Conservation (phyloP, 495 filamentous ascomycete genomes). For the Hypomontagnella monticulosa region DNA sequence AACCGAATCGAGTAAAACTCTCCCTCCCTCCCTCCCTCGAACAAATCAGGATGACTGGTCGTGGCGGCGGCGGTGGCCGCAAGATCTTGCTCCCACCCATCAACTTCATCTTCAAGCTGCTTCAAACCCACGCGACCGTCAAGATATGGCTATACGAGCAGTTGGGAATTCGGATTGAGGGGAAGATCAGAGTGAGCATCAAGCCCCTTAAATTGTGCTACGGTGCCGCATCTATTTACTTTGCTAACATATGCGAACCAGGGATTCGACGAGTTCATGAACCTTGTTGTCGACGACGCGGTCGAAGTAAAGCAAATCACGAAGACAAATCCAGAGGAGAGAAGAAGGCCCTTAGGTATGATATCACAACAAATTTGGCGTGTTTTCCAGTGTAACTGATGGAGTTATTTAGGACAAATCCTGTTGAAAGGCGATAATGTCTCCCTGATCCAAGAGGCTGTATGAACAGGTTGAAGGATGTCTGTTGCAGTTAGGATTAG, state of each 20-base stretch:
- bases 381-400: constrained; percentile 40
- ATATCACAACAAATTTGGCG: constrained; percentile 4
- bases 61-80: constrained; percentile 79
- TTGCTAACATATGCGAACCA: constrained; percentile 47
- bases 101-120: constrained; percentile 97
- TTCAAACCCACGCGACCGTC: constrained; percentile 82
- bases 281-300: constrained; percentile 94
- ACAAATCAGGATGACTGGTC: constrained; percentile 73
- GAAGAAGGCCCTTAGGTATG: constrained; percentile 81
- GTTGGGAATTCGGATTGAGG: constrained; percentile 89
- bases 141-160: constrained; percentile 98
- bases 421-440: constrained; percentile 98
- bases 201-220: not conserved
- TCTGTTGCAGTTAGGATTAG: constrained; percentile 5
- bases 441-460: constrained; percentile 78
- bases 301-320: constrained; percentile 88
- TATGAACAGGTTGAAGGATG: constrained; percentile 34
- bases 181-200: constrained; percentile 82
- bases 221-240: constrained; percentile 1
- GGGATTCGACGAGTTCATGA: constrained; percentile 99
- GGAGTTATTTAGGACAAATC: constrained; percentile 78
- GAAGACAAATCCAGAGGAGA: constrained; percentile 79
- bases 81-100: constrained; percentile 95
- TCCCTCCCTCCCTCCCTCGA: too few relatives aligned
- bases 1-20: not conserved